These are phyloP conservation scores for Fusarium sp. DNA, from an alignment of 2,329 filamentous ascomycete genomes.

Conservation along the genomic window DNA sequence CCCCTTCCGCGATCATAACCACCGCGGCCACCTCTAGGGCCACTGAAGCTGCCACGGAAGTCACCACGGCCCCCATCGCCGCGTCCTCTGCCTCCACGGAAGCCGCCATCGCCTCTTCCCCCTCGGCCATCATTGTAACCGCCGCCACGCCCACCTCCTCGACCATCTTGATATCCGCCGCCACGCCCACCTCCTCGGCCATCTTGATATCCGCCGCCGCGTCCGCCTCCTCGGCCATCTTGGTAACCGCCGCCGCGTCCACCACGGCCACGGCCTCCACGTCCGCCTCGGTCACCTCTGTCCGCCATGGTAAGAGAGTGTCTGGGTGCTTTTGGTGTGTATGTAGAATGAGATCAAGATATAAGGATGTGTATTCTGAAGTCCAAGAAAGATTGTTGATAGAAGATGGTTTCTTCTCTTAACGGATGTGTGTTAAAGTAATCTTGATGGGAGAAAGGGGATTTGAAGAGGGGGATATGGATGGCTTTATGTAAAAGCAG, in stretches of 20 bases:
- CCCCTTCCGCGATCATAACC: slow-evolving; percentile 37
- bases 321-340: neutral
- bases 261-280: slow-evolving; percentile 36
- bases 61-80: slow-evolving; percentile 28
- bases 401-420: neutral
- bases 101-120: slow-evolving; percentile 28
- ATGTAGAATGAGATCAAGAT: neutral
- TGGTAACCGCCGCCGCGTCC: slow-evolving; percentile 37
- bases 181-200: slow-evolving; percentile 33
- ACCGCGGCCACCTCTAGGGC: slow-evolving; percentile 35
- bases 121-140: slow-evolving; percentile 32
- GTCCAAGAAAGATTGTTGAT: neutral
- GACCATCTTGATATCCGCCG: slow-evolving; percentile 13
- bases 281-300: slow-evolving; percentile 43
- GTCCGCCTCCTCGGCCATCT: slow-evolving; percentile 30
- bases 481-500: slow-evolving; percentile 12
- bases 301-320: slow-evolving; percentile 42
- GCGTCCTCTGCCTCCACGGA: slow-evolving; percentile 38
- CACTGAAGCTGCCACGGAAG: slow-evolving; percentile 32
- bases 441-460: neutral
- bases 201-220: neutral
- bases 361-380: neutral
- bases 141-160: slow-evolving; percentile 35
- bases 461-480: neutral
- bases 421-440: neutral